A percentile compares a stretch with the other conserved stretches of the same genome.
Conservation (phyloP, 176 grass and related monocot species). For the Eragrostis curvula region DNA sequence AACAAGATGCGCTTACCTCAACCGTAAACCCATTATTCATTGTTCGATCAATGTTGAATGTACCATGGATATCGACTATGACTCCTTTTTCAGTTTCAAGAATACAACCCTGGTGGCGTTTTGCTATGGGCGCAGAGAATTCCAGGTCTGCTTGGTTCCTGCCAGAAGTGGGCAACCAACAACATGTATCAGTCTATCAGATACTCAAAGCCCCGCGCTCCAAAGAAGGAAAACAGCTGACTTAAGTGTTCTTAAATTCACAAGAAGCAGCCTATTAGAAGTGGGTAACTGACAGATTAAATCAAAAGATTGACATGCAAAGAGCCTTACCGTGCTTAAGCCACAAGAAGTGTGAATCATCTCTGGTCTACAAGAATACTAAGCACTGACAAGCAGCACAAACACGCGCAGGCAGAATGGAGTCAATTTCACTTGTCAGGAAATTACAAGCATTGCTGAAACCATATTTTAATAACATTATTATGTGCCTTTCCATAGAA, state of each 20-base stretch:
- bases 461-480: not conserved
- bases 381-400: not conserved
- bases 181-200: not conserved
- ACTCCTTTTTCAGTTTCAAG: conserved; percentile 34
- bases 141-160: not conserved
- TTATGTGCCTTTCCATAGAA: not conserved
- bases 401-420: not conserved
- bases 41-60: not conserved
- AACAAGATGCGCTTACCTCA: conserved; percentile 21
- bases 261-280: not conserved
- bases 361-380: not conserved
- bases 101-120: not conserved
- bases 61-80: not conserved
- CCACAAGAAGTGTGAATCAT: not conserved
- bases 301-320: not conserved
- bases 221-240: conserved; percentile 3
- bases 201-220: not conserved
- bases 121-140: conserved; percentile 28
- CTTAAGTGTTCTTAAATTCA: not conserved
- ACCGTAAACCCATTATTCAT: conserved; percentile 10
- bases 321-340: not conserved
- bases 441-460: not conserved
- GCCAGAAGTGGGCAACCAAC: not conserved
- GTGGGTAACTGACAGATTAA: not conserved
- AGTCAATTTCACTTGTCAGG: not conserved